These are phyloP conservation scores for Euphorbia celastroides DNA, from an alignment of 441 rosid species.

Conservation along the genomic window DNA sequence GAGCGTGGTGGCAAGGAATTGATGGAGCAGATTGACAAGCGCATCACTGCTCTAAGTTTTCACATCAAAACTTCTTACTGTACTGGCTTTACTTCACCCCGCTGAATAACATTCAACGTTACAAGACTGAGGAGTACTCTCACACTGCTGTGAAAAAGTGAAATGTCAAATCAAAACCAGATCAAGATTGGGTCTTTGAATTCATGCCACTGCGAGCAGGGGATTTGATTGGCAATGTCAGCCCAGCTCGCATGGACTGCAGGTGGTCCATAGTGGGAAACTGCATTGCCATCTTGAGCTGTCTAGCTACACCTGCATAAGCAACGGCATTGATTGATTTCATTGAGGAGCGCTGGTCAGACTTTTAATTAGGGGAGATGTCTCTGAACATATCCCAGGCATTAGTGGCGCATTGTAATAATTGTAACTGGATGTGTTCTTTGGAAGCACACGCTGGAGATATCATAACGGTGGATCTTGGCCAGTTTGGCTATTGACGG, in stretches of 20 bases:
- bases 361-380: constrained; percentile 50
- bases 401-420: too few relatives aligned
- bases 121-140: constrained; percentile 47
- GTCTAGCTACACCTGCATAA: constrained; percentile 37
- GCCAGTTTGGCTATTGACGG: constrained; percentile 57
- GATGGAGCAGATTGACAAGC: constrained; percentile 39
- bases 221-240: constrained; percentile 45
- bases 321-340: constrained; percentile 42
- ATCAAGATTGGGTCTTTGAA: constrained; percentile 40
- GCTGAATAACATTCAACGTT: constrained; percentile 42
- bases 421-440: too few relatives aligned
- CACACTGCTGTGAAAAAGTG: constrained; percentile 49
- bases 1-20: constrained; percentile 46
- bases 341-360: constrained; percentile 44
- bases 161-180: constrained; percentile 44
- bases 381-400: constrained; percentile 50
- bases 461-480: constrained; percentile 58
- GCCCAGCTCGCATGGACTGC: constrained; percentile 53
- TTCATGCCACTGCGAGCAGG: constrained; percentile 48
- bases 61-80: constrained; percentile 43
- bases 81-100: constrained; percentile 48
- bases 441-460: constrained; percentile 50
- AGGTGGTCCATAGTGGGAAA: constrained; percentile 44
- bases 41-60: constrained; percentile 43
- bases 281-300: constrained; percentile 40